Conservation (phyloP, 495 filamentous ascomycete genomes). For the Annulohypoxylon maeteangense region DNA sequence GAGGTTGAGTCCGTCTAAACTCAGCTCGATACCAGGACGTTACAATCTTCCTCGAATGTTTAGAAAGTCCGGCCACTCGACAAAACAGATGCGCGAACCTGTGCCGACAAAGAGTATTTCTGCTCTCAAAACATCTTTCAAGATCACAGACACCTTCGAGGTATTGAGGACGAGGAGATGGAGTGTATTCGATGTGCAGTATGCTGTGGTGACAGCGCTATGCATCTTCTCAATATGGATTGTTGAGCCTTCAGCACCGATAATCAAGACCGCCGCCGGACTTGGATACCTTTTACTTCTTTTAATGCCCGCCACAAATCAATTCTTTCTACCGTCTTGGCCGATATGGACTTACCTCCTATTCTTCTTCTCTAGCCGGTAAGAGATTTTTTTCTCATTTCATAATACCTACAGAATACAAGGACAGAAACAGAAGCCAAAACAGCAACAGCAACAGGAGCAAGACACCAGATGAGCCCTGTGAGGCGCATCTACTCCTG, state of each 20-base stretch:
- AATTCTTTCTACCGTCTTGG: slow-evolving; percentile 90
- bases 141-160: slow-evolving; percentile 75
- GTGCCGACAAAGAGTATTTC: slow-evolving; percentile 59
- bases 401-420: too few species aligned
- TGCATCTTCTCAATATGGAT: slow-evolving; percentile 84
- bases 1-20: slow-evolving; percentile 42
- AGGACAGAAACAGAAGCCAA: too few species aligned
- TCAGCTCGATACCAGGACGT: slow-evolving; percentile 37
- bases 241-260: slow-evolving; percentile 73
- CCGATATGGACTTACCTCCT: slow-evolving; percentile 85
- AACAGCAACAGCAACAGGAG: too few species aligned
- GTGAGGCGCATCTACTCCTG: neutral
- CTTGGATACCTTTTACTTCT: slow-evolving; percentile 75
- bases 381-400: too few species aligned
- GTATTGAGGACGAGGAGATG: slow-evolving; percentile 79
- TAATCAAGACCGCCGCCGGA: slow-evolving; percentile 75
- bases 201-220: slow-evolving; percentile 75
- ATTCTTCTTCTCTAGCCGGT: slow-evolving; percentile 91
- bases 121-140: slow-evolving; percentile 82
- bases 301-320: slow-evolving; percentile 84
- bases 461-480: neutral
- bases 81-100: slow-evolving; percentile 24
- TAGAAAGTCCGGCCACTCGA: slow-evolving; percentile 17
- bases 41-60: slow-evolving; percentile 39
- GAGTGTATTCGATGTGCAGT: slow-evolving; percentile 88